Conservation (phyloP, 176 grass and related monocot genomes). For the Saccharum spontaneum region DNA sequence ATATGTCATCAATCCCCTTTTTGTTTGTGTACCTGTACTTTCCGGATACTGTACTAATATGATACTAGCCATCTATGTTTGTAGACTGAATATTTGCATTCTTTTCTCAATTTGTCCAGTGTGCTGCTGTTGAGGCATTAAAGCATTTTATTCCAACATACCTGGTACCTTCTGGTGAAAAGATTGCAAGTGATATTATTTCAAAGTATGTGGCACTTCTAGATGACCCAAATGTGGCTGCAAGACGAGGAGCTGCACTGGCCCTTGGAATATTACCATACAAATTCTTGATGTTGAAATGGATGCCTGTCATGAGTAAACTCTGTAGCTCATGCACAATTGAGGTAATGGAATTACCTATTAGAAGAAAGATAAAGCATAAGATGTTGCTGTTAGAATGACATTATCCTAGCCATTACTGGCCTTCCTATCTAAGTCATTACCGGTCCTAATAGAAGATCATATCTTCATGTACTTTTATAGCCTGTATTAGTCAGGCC, state of each 20-base stretch:
- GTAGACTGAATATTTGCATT: conserved; percentile 33
- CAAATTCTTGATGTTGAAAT: conserved; percentile 74
- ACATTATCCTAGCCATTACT: neutral
- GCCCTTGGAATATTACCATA: conserved; percentile 88
- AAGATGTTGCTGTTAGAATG: conserved; percentile 14
- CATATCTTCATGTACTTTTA: neutral
- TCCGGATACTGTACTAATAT: neutral
- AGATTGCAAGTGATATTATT: conserved; percentile 51
- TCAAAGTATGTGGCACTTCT: conserved; percentile 73
- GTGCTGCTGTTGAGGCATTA: conserved; percentile 74
- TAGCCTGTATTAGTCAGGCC: neutral
- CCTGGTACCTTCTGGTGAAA: conserved; percentile 73
- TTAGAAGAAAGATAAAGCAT: conserved; percentile 6
- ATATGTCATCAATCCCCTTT: conserved; percentile 11
- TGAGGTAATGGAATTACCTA: conserved; percentile 58
- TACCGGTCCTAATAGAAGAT: neutral
- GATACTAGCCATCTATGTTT: conserved; percentile 7
- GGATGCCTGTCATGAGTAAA: conserved; percentile 69
- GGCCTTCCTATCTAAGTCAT: neutral
- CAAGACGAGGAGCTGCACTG: conserved; percentile 89
- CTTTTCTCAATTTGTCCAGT: conserved; percentile 48
- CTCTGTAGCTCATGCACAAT: conserved; percentile 88
- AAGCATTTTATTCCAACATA: conserved; percentile 88
- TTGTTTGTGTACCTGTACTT: conserved; percentile 11
- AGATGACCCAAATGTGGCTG: conserved; percentile 89